Base-by-base conservation (phyloP, 257 asterid species). In the Penstemon eatonii region DNA sequence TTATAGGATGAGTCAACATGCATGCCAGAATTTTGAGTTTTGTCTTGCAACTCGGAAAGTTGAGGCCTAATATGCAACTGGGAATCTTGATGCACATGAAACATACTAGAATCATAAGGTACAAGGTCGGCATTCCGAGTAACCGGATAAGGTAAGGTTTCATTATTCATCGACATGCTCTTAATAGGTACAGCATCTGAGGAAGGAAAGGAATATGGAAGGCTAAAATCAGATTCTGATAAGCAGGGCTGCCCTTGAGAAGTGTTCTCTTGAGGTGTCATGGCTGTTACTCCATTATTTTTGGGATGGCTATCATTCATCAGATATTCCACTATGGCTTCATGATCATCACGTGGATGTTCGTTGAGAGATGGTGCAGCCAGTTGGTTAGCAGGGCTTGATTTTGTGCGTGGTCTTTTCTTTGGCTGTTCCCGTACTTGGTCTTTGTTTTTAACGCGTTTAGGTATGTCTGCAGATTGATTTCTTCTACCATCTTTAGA, bases 401-500 rank as follows among this genome's bases (percentile, higher is more conserved):
- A 63, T 46, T 78, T 85, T 15, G 13, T 53, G n/a, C 76, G 80
- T 57, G 66, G 84, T 63, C 54, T 74, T 65, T 65, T 82, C 58
- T 53, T 70, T 4, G 83, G 74, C 8, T 41, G 84, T 51, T 68
- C 77, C 13, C 67, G 68, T 12, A 10, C 75, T 37, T 58, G 60
- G 39, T 63, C 83, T 54, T 81, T 75, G 45, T 68, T 83, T 53
- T 63, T 80, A 47, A 75, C 59, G 43, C 66, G 66, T 38, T 75
- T 75, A 65, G 73, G 54, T 52, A 67, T 39, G 59, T 80, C 68
- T 0, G 33, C 7, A 60, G 78, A 68, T 56, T 75, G 82, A 64
- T 71, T 85, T 71, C 71, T 83, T 73, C 78, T 56, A 63, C 66
- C 80, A 73, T 75, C 84, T 73, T 63, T 82, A 33, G 95, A 90